A percentile compares a stretch with the other conserved stretches of the same genome.
phyloP scores from a whole-genome alignment of 208 protist genomes.

The Leptomonas pyrrhocoris region DNA sequence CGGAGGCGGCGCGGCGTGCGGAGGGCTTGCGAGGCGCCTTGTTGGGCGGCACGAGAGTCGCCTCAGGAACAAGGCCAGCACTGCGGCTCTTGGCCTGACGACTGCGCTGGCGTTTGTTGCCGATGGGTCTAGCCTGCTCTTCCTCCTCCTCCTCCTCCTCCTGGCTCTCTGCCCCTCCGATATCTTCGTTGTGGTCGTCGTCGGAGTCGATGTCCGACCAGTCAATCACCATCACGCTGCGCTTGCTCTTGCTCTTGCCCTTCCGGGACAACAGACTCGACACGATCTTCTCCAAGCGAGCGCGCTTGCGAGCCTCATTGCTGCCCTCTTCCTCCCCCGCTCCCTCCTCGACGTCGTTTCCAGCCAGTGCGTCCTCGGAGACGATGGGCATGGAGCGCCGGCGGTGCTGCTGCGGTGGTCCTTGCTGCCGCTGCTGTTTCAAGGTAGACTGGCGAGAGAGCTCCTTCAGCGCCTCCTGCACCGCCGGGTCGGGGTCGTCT shows the following conservation, averaged over 20 bases:
- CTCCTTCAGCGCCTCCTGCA: constrained; percentile 56
- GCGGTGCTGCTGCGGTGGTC: constrained; percentile 27
- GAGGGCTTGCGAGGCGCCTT: constrained; percentile 14
- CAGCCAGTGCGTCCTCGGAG: constrained; percentile 34
- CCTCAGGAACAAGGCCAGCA: constrained; percentile 9
- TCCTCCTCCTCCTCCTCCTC: constrained; percentile 16
- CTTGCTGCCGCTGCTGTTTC: constrained; percentile 25
- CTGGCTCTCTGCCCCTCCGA: constrained; percentile 5
- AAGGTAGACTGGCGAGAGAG: constrained; percentile 31
- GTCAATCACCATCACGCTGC: constrained; percentile 86
- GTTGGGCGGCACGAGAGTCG: constrained; percentile 15
- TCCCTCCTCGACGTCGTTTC: constrained; percentile 23
- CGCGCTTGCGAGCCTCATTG: constrained; percentile 39
- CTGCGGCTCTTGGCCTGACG: constrained; percentile 28
- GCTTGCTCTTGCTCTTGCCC: constrained; percentile 69
- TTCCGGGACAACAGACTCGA: constrained; percentile 54
- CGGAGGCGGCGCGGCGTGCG: constrained; percentile 22
- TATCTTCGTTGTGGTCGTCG: constrained; percentile 14
- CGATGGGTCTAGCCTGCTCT: not conserved
- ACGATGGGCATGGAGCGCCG: constrained; percentile 56
- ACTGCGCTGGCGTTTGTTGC: constrained; percentile 24
- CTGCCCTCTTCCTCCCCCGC: constrained; percentile 23
- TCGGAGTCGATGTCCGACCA: constrained; percentile 69
- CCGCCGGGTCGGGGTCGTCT: constrained; percentile 57
- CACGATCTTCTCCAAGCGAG: constrained; percentile 74